These are phyloP conservation scores for Neonectria punicea DNA, from an alignment of 2,329 filamentous ascomycete species.

Conservation along the genomic window DNA sequence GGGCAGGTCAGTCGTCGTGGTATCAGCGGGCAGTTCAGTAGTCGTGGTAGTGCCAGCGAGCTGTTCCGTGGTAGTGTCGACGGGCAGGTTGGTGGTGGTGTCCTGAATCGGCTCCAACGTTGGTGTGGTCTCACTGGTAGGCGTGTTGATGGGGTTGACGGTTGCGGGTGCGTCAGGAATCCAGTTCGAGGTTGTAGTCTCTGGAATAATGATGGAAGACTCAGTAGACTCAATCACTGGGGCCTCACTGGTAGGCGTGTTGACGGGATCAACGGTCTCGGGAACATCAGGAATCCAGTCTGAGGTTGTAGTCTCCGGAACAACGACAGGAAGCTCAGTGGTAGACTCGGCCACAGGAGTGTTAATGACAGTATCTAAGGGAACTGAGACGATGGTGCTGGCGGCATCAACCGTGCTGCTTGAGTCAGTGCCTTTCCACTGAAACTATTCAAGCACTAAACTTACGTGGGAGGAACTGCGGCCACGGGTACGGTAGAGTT, in stretches of 20 bases:
- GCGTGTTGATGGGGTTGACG: not conserved
- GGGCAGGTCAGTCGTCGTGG: not conserved
- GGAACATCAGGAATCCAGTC: not conserved
- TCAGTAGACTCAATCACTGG: not conserved
- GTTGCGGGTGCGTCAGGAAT: not conserved
- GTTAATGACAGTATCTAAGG: not conserved
- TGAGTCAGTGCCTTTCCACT: not conserved
- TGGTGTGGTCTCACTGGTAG: not conserved
- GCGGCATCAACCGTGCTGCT: not conserved
- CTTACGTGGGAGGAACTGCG: not conserved
- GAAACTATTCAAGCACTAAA: not conserved
- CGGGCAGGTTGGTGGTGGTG: not conserved
- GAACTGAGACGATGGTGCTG: not conserved
- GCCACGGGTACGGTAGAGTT: not conserved
- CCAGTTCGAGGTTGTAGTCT: slow-evolving; percentile 6
- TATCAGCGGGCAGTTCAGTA: too few relatives aligned
- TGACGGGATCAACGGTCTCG: not conserved
- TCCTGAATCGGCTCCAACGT: not conserved
- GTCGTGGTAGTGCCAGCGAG: not conserved
- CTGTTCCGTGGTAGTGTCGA: slow-evolving; percentile 1
- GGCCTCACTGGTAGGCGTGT: not conserved
- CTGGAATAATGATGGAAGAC: not conserved
- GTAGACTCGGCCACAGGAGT: not conserved
- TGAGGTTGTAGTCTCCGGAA: slow-evolving; percentile 10
- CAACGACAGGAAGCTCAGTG: not conserved